Evolutionary conservation across 805 yeast genomes (phyloP).

Genomic region (Komagataella mondaviorum): DNA sequence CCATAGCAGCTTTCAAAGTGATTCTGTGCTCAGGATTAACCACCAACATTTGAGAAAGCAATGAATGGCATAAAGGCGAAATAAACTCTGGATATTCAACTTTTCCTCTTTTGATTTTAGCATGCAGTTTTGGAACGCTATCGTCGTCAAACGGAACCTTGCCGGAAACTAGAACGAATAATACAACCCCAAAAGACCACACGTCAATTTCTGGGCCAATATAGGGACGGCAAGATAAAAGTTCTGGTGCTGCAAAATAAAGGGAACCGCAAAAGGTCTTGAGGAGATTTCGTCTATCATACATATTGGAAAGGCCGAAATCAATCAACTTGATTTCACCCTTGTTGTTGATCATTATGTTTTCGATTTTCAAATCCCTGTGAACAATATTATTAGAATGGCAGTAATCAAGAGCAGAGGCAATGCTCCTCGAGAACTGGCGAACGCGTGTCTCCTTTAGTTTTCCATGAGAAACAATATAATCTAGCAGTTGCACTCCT

Average conservation of each 20-base stretch:
- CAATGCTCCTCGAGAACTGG: constrained; percentile 89
- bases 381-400: constrained; percentile 93
- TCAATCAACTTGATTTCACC: constrained; percentile 95
- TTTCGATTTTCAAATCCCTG: constrained; percentile 92
- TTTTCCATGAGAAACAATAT: constrained; percentile 92
- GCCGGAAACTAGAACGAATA: constrained; percentile 92
- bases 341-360: constrained; percentile 82
- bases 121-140: constrained; percentile 81
- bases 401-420: constrained; percentile 84
- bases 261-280: constrained; percentile 95
- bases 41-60: constrained; percentile 79
- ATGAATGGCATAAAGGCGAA: constrained; percentile 66
- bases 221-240: constrained; percentile 84
- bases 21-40: constrained; percentile 83
- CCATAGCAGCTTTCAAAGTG: constrained; percentile 58
- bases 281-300: constrained; percentile 53
- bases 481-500: constrained; percentile 96
- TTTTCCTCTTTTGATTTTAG: constrained; percentile 81
- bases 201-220: constrained; percentile 95
- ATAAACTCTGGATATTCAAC: constrained; percentile 84
- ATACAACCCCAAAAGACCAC: constrained; percentile 96
- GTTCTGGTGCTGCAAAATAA: constrained; percentile 97
- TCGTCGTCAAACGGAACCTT: constrained; percentile 97
- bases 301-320: constrained; percentile 88
- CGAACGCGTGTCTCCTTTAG: constrained; percentile 90